Evolutionary conservation across 2,329 filamentous ascomycete species (phyloP), one percentile per base, ranked within the genome.

Genomic region (Bisporella sp.): DNA sequence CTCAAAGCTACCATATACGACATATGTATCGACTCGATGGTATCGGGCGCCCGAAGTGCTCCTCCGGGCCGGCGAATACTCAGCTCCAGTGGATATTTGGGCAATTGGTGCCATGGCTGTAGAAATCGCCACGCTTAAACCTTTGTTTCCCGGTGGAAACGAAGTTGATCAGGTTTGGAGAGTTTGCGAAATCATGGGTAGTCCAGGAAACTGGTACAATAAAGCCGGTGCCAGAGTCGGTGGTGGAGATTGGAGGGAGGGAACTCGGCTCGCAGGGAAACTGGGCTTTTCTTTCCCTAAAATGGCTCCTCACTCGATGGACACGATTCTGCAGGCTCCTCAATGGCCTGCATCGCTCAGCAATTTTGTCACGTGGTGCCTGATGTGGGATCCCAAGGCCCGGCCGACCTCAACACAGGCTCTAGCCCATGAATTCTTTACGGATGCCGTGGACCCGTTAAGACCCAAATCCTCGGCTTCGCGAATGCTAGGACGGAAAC

Each of bases 161-260:
- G 93, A 99, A 72, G 93, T 99, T 1, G 93, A 99, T 62, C 93
- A 99, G 69, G 93, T 99, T 1, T 99, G 93, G 93, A 85, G 93
- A 59, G 89, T 99, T 0, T 99, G 93, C 66, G 93, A 99, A 68
- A 96, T 99, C 52, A 99, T 99, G 93, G 93, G 93, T 46, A 97
- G 92, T 71, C 93, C 93, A 3, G 93, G 93, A 42, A 92, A 92
- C 71, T 99, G 93, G 93, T 93, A 95, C 67, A 96, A 88, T 75
- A 96, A 96, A 70, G 77, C 87, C 5, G 91, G 91, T 29, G 76
- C 77, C 30, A 87, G 85, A 58, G 88, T 99, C 31, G 93, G 93
- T 49, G 93, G 93, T 64, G 93, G 93, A 63, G 93, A 99, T 60
- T 99, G 93, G 93, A 89, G 90, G 63, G 93, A 99, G 52, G 93